These are phyloP conservation scores for Fraxinus platypoda DNA, from an alignment of 305 asterid genomes.

Conservation along the genomic window DNA sequence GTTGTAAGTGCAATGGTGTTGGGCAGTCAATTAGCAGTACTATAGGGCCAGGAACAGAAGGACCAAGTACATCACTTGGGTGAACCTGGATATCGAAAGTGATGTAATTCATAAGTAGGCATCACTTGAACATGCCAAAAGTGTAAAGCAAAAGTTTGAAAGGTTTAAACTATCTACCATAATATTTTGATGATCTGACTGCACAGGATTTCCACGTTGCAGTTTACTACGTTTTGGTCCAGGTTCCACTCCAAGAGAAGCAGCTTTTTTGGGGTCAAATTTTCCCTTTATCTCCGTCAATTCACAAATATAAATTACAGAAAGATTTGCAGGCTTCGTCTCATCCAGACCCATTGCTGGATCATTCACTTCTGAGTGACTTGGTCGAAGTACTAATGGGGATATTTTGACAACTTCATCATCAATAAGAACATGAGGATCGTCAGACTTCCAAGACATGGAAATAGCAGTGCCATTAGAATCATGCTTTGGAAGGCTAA, in stretches of 20 bases:
- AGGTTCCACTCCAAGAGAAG: constrained; percentile 70
- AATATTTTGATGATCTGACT: constrained; percentile 66
- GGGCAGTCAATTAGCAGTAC: constrained; percentile 91
- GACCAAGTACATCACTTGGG: constrained; percentile 79
- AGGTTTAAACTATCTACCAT: constrained; percentile 37
- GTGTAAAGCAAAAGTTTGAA: background rate
- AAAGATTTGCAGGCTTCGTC: constrained; percentile 46
- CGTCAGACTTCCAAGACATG: constrained; percentile 28
- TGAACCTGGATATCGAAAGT: constrained; percentile 56
- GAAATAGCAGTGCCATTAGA: constrained; percentile 35
- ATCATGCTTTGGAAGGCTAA: constrained; percentile 59
- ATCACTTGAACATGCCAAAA: background rate
- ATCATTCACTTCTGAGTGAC: constrained; percentile 8
- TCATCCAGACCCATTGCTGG: constrained; percentile 21
- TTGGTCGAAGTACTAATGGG: constrained; percentile 68
- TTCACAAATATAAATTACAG: constrained; percentile 70
- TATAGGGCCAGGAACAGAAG: constrained; percentile 85
- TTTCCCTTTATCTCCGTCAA: constrained; percentile 86
- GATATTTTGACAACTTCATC: constrained; percentile 90
- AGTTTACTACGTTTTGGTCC: constrained; percentile 85
- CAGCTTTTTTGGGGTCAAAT: constrained; percentile 76
- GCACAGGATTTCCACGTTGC: constrained; percentile 74
- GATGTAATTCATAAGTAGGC: background rate
- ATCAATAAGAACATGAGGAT: constrained; percentile 63
- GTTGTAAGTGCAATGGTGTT: constrained; percentile 56